These are phyloP conservation scores for Silene coronaria DNA, from an alignment of 179 eudicot genomes.

Conservation along the genomic window DNA sequence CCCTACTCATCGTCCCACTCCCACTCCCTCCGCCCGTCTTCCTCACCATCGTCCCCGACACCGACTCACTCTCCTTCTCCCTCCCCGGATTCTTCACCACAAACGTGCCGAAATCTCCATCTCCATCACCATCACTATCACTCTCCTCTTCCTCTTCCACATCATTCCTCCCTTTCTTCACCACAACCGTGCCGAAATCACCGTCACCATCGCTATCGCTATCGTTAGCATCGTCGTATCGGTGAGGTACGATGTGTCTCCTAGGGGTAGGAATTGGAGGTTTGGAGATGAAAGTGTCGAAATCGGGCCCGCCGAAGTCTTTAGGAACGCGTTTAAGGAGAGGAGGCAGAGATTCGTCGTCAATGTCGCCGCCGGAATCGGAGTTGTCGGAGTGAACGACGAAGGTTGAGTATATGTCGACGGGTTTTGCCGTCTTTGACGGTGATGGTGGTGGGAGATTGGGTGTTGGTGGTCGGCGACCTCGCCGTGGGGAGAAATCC, in stretches of 20 bases:
- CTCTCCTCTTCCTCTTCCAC: conserved; percentile 34
- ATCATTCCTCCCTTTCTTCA: conserved; percentile 35
- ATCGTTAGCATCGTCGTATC: conserved; percentile 18
- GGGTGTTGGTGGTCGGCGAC: conserved; percentile 33
- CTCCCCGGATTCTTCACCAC: conserved; percentile 48
- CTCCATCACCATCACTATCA: conserved; percentile 45
- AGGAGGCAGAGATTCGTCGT: conserved; percentile 78
- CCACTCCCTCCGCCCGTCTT: conserved; percentile 31
- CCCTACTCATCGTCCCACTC: conserved; percentile 56
- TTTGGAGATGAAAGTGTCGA: conserved; percentile 66
- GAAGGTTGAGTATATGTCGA: conserved; percentile 51
- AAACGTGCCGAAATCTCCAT: conserved; percentile 55
- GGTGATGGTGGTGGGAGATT: conserved; percentile 1
- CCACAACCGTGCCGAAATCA: conserved; percentile 66
- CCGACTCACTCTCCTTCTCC: conserved; percentile 35
- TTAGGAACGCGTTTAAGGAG: conserved; percentile 79
- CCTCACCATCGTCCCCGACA: conserved; percentile 55
- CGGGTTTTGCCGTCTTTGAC: conserved; percentile 25
- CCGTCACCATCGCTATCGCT: conserved; percentile 28
- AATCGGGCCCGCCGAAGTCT: conserved; percentile 69
- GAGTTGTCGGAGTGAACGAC: conserved; percentile 39
- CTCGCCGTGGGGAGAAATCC: conserved; percentile 31
- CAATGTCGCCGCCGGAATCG: conserved; percentile 36
- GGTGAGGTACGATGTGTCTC: conserved; percentile 18
- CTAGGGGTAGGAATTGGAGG: conserved; percentile 16